Percentiles rank a stretch among this genome's conserved stretches.
These are phyloP conservation scores for Lycium ferocissimum DNA, from an alignment of 257 asterid species.

Conservation along the genomic window DNA sequence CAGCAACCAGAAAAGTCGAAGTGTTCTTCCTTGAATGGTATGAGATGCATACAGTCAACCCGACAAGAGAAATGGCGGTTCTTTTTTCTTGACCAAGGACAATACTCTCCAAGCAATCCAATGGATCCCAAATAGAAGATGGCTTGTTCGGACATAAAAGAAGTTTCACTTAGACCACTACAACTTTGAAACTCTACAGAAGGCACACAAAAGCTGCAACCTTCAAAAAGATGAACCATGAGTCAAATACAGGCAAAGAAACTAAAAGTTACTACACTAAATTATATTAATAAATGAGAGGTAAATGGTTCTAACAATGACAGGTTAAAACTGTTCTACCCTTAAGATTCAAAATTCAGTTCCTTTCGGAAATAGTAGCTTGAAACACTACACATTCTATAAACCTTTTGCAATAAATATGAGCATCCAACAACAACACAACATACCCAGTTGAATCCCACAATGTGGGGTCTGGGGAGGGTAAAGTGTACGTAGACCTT, in stretches of 20 bases:
- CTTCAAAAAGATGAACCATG: neutral
- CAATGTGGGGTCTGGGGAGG: too few species aligned
- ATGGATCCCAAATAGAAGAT: slow-evolving; percentile 33
- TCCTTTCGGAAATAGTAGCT: neutral
- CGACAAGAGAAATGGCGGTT: slow-evolving; percentile 12
- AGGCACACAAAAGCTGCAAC: neutral
- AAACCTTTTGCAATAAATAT: neutral
- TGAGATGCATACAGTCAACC: slow-evolving; percentile 31
- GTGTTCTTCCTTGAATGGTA: slow-evolving; percentile 28
- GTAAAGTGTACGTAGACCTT: too few species aligned
- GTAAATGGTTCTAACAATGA: neutral
- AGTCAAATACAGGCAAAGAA: neutral
- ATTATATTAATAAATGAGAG: neutral
- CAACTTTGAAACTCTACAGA: slow-evolving; percentile 20
- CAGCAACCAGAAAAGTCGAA: slow-evolving; percentile 16
- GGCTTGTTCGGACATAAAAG: slow-evolving; percentile 42
- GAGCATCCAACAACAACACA: neutral
- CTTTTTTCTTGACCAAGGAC: slow-evolving; percentile 29
- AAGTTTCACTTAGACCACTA: neutral
- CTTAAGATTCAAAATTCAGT: neutral
- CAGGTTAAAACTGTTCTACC: neutral
- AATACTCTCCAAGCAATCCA: slow-evolving; percentile 36
- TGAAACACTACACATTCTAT: neutral
- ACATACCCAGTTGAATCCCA: too few species aligned
- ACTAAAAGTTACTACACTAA: neutral